Base-by-base conservation (phyloP, 2,329 filamentous ascomycete species). In the Colletotrichum tabaci region DNA sequence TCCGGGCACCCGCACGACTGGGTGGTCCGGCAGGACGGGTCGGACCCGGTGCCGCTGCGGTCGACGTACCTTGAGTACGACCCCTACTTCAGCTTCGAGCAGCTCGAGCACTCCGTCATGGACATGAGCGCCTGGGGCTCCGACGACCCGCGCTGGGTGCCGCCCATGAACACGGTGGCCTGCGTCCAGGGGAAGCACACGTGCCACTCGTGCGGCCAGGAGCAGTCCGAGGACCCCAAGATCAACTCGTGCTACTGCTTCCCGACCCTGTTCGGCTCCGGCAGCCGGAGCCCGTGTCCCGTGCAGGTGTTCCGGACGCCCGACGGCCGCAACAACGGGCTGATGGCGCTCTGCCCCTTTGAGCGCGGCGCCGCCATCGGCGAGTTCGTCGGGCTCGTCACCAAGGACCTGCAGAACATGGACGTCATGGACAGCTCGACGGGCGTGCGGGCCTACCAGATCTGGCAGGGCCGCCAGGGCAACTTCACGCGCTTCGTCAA, bases 401-500 rank as follows among this genome's bases (percentile, higher is more conserved):
- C 88, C 0, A 86, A 84, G 63, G 87, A 84, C 2, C 78, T 90
- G 12, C 77, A 82, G 8, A 84, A 86, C 70, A 78, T 87, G 15
- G 88, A 90, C 74, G 87, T 90, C 10, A 89, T 90, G 87, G 80
- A 86, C 65, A 83, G 83, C 38, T 83, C 82, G 0, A 82, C 83
- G 0, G 75, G 76, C 4, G 75, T 72, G 4, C 73, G 68, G 38
- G 75, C 74, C 2, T 90, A 89, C 74, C 88, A 90, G 75, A 89
- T 90, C 66, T 90, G 84, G 82, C 88, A 90, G 75, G 88, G 87
- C 0, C 78, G 79, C 65, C 83, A 85, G 77, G 87, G 88, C 4
- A 90, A 90, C 75, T 89, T 87, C 74, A 90, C 88, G 2, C 82
- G 87, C 0, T 90, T 90, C 74, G 85, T 89, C 50, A 90, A 90